A percentile compares a stretch with the other conserved stretches of the same genome.
phyloP scores from a whole-genome alignment of 2,329 filamentous ascomycete species.

The Ophiostoma novo-ulmi region DNA sequence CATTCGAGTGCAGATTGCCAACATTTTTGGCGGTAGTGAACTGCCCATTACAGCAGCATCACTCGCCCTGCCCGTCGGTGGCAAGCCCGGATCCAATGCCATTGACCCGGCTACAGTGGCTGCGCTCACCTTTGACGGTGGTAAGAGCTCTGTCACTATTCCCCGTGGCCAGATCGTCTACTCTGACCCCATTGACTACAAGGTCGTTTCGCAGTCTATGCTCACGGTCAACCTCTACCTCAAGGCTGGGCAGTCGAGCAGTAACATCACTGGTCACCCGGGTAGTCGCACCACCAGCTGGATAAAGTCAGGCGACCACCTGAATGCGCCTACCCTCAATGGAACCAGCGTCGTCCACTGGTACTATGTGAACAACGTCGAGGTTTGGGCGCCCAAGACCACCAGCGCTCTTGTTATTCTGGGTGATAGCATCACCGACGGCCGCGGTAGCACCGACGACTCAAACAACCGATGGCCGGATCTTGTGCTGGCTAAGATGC shows the following conservation, averaged over 20 bases:
- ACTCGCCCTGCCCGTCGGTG: not conserved
- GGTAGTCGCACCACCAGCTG: not conserved
- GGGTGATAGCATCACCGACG: not conserved
- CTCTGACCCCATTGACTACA: not conserved
- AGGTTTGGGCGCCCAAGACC: not conserved
- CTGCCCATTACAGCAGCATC: not conserved
- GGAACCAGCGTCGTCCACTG: slow-evolving; percentile 2
- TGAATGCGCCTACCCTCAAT: not conserved
- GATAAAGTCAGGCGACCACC: not conserved
- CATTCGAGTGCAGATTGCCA: not conserved
- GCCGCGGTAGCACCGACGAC: not conserved
- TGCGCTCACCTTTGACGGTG: not conserved
- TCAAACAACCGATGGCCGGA: not conserved
- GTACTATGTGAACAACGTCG: not conserved
- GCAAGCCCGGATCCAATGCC: not conserved
- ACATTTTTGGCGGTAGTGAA: not conserved
- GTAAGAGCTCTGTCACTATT: not conserved
- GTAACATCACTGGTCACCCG: not conserved
- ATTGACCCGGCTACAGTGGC: not conserved
- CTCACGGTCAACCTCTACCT: not conserved
- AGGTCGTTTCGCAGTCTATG: not conserved
- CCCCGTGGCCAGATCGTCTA: not conserved
- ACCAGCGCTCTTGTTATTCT: not conserved
- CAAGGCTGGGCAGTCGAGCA: not conserved
- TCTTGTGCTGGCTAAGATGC: not conserved